Evolutionary conservation across 2,329 filamentous ascomycete genomes (phyloP).

Genomic region (Botrytis tulipae): DNA sequence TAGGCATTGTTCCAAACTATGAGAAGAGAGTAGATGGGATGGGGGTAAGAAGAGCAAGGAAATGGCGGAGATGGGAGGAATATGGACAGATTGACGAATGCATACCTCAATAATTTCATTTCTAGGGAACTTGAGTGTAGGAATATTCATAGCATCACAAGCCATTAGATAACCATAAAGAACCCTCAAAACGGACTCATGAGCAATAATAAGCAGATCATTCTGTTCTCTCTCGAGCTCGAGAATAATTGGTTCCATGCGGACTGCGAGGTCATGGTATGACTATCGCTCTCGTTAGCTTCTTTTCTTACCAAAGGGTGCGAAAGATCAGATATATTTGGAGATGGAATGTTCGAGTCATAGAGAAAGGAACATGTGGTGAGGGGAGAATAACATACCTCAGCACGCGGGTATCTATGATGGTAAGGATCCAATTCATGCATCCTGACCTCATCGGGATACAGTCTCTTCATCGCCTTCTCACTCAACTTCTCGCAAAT

Average conservation of each 20-base stretch:
- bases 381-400: conserved; percentile 53
- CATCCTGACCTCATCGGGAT: conserved; percentile 87
- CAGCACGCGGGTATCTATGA: conserved; percentile 90
- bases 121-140: conserved; percentile 86
- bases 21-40: no score
- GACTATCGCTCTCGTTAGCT: conserved; percentile 55
- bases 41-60: no score
- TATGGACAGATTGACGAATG: background rate
- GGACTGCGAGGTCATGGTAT: conserved; percentile 97
- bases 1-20: background rate
- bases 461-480: conserved; percentile 72
- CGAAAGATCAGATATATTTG: background rate
- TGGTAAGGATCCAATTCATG: conserved; percentile 96
- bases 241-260: conserved; percentile 94
- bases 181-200: conserved; percentile 95
- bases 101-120: conserved; percentile 91
- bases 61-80: background rate
- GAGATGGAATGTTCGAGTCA: background rate
- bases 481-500: conserved; percentile 95
- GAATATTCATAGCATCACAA: conserved; percentile 92
- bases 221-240: conserved; percentile 96
- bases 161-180: conserved; percentile 98
- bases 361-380: background rate
- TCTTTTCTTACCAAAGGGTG: background rate
- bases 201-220: conserved; percentile 95